phyloP scores from a whole-genome alignment of 2,329 filamentous ascomycete genomes.

The Calonectria ilicicola region DNA sequence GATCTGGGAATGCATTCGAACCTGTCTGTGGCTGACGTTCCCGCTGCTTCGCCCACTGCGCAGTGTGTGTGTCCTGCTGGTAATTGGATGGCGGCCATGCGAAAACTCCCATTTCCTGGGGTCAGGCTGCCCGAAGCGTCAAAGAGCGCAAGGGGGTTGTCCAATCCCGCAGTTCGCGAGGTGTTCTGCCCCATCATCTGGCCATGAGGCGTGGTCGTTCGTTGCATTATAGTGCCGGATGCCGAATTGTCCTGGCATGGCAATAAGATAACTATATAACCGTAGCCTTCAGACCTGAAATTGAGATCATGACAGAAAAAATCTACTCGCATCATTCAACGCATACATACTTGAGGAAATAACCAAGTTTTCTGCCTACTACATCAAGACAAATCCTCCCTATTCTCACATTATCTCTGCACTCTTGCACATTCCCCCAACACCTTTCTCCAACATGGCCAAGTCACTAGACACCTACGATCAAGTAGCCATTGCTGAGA shows the following conservation, averaged over 20 bases:
- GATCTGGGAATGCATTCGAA: slow-evolving; percentile 21
- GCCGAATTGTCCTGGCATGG: not conserved
- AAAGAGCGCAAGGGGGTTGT: too few relatives aligned
- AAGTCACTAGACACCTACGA: slow-evolving; percentile 45
- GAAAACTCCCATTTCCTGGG: not conserved
- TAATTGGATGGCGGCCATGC: slow-evolving; percentile 8
- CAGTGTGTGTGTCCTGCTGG: not conserved
- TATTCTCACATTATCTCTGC: not conserved
- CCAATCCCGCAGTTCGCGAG: not conserved
- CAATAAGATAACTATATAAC: slow-evolving; percentile 14
- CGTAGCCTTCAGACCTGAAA: not conserved
- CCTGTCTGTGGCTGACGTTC: not conserved
- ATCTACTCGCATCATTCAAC: not conserved
- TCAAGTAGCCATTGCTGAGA: slow-evolving; percentile 47
- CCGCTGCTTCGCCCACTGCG: not conserved
- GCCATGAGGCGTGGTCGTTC: slow-evolving; percentile 7
- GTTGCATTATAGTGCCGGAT: slow-evolving; percentile 6
- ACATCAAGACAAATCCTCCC: not conserved
- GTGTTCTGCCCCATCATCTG: not conserved
- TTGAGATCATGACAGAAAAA: not conserved
- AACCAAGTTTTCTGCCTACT: not conserved
- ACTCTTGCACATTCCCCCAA: not conserved
- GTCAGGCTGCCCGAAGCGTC: too few relatives aligned
- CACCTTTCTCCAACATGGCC: slow-evolving; percentile 27
- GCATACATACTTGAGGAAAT: not conserved